Percentiles rank a stretch among this genome's conserved stretches.
Evolutionary conservation across 177 flowering plant genomes (phyloP).

Genomic region (Vitis hybrid): DNA sequence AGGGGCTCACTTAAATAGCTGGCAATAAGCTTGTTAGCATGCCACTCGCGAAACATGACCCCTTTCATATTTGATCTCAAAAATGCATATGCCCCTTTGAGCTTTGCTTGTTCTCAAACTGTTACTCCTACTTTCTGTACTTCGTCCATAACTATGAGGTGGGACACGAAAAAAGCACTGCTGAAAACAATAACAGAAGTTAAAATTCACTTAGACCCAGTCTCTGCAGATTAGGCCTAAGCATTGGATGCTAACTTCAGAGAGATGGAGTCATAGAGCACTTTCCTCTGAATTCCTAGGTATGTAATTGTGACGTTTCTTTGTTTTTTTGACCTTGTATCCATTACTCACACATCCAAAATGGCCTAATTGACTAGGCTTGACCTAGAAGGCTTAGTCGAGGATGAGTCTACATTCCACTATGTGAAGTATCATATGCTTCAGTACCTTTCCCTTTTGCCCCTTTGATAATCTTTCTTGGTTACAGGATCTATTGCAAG

Average conservation of each 20-base stretch:
- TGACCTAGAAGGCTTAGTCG: slow-evolving; percentile 20
- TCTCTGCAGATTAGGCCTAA: not conserved
- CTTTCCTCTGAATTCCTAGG: not conserved
- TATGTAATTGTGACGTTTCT: slow-evolving; percentile 6
- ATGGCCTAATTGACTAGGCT: slow-evolving; percentile 17
- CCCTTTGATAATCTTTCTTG: slow-evolving; percentile 7
- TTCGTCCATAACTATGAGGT: not conserved
- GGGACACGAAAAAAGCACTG: not conserved
- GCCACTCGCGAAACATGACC: not conserved
- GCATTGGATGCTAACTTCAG: not conserved
- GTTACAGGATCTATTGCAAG: slow-evolving; percentile 3
- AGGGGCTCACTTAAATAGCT: not conserved
- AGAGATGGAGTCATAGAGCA: slow-evolving; percentile 10
- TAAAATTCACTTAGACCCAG: not conserved
- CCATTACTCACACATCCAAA: slow-evolving; percentile 3
- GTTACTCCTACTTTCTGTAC: not conserved
- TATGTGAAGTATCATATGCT: slow-evolving; percentile 25
- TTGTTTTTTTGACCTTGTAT: not conserved
- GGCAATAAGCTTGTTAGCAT: no score
- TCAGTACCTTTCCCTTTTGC: slow-evolving; percentile 10
- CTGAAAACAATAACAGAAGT: not conserved
- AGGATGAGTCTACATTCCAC: slow-evolving; percentile 39
- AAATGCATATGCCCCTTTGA: not conserved
- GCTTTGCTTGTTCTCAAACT: not conserved
- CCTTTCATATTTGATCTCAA: not conserved